phyloP scores from a whole-genome alignment of 805 yeast species.

The Teunomyces cretensis region DNA sequence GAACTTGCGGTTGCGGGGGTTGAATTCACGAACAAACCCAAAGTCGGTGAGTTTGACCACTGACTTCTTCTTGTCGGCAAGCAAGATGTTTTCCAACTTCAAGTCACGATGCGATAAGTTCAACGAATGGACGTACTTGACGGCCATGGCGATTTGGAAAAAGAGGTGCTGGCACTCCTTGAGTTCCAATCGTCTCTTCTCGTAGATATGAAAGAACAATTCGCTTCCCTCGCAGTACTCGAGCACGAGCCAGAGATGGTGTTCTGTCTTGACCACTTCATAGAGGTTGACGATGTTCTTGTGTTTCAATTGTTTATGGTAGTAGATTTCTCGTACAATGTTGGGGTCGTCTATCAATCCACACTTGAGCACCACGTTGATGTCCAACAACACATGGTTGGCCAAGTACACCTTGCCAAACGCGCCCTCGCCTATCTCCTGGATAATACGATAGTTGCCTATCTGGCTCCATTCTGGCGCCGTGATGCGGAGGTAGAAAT shows the following conservation, averaged over 20 bases:
- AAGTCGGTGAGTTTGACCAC: conserved; percentile 83
- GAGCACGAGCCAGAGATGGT: conserved; percentile 78
- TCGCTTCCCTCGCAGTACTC: conserved; percentile 89
- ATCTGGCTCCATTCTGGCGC: conserved; percentile 57
- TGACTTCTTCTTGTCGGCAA: conserved; percentile 51
- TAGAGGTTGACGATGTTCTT: conserved; percentile 81
- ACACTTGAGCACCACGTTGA: conserved; percentile 79
- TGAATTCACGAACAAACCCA: conserved; percentile 84
- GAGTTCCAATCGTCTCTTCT: conserved; percentile 47
- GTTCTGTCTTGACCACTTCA: conserved; percentile 82
- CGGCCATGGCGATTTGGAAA: conserved; percentile 64
- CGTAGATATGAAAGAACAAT: conserved; percentile 63
- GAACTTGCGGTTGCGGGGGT: conserved; percentile 43
- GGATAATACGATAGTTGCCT: conserved; percentile 74
- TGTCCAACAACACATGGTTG: conserved; percentile 66
- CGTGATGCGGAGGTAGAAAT: conserved; percentile 46
- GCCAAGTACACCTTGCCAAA: conserved; percentile 93
- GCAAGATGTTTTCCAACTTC: conserved; percentile 74
- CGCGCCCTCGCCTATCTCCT: conserved; percentile 86
- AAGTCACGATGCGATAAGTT: conserved; percentile 84
- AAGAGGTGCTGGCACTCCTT: conserved; percentile 55
- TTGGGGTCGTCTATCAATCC: conserved; percentile 78
- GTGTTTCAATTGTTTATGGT: conserved; percentile 80
- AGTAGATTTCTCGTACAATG: conserved; percentile 85
- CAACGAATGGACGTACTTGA: conserved; percentile 71